phyloP scores from a whole-genome alignment of 2,329 filamentous ascomycete genomes.

The Colletotrichum sp. region DNA sequence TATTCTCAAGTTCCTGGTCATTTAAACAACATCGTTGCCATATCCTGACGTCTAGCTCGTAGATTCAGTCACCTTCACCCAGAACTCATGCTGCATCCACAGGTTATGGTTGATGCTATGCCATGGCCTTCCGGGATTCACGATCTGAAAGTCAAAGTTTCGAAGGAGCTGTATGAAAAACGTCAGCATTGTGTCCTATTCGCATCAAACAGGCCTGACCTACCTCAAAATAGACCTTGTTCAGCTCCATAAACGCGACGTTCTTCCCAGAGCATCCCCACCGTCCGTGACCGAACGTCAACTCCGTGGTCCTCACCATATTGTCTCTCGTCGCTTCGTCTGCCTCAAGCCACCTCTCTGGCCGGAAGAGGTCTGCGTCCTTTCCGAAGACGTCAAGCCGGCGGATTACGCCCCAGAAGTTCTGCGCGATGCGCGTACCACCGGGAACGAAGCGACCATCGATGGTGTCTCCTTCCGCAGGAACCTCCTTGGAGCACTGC shows the following conservation, averaged over 20 bases:
- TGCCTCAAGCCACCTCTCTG: constrained; percentile 53
- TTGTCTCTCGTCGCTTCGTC: constrained; percentile 22
- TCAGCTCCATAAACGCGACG: constrained; percentile 47
- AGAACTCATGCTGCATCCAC: constrained; percentile 30
- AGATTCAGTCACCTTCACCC: constrained; percentile 24
- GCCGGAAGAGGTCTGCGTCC: constrained; percentile 47
- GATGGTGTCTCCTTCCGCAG: constrained; percentile 30
- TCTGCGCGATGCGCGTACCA: constrained; percentile 36
- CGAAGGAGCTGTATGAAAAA: constrained; percentile 25
- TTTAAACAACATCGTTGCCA: too few relatives aligned
- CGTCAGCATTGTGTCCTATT: neutral
- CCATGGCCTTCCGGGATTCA: constrained; percentile 33
- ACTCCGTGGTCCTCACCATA: constrained; percentile 32
- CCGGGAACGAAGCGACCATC: constrained; percentile 31
- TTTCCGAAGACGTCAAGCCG: constrained; percentile 40
- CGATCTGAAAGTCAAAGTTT: constrained; percentile 28
- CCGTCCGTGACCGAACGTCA: constrained; percentile 41
- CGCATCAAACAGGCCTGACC: neutral
- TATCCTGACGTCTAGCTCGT: neutral
- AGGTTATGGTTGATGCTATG: constrained; percentile 32
- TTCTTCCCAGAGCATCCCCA: constrained; percentile 37
- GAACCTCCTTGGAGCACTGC: constrained; percentile 29
- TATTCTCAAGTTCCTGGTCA: too few relatives aligned
- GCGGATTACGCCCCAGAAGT: constrained; percentile 43
- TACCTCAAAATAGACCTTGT: constrained; percentile 49